Evolutionary conservation across 306 rosid species (phyloP), one percentile per base, ranked within the genome.

Genomic region (Prinsepia uniflora): DNA sequence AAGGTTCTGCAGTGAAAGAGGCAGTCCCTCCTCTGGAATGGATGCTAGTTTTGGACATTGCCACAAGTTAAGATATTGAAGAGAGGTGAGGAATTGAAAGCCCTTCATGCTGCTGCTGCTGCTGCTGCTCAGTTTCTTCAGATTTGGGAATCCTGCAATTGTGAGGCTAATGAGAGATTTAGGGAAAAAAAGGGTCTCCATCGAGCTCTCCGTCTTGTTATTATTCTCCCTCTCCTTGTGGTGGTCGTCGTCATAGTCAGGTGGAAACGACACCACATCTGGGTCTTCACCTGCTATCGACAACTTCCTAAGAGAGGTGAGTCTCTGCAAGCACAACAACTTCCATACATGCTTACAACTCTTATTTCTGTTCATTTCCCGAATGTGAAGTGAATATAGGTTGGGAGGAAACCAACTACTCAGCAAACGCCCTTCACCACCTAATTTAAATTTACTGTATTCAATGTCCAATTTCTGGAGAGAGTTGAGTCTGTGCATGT

Each of bases 1-100:
- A 1, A 2, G 3, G 3, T 30, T 30, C 36, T 3, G 36, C 2
- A 30, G 36, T 30, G 36, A 54, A 19, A 54, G 59, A 54, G 59
- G 59, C 30, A 19, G 1, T 13, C 15, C 60, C 14, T 55, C 15
- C 0, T 4, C 7, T 55, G 71, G 74, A 4, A 80, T 17, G 10
- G 63, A 66, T 20, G 13, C 34, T 0, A 75, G 46, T 50, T 59
- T 70, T 42, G 34, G 74, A 67, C 80, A 80, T 15, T 12, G 0
- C 0, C 0, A 0, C 2, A 18, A 2, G 0, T 0, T 0, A 3
- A 53, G 39, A 56, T 0, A 2, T 39, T 19, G 4, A 45, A 80
- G 80, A 53, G 71, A 75, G 49, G 66, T 65, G 56, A 79, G 83
- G 56, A 5, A 30, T 6, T 15, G 58, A 71, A 80, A 60, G 46